Evolutionary conservation across 345 rosid genomes (phyloP), one percentile per base, ranked within the genome.

Genomic region (Linum lewisii): DNA sequence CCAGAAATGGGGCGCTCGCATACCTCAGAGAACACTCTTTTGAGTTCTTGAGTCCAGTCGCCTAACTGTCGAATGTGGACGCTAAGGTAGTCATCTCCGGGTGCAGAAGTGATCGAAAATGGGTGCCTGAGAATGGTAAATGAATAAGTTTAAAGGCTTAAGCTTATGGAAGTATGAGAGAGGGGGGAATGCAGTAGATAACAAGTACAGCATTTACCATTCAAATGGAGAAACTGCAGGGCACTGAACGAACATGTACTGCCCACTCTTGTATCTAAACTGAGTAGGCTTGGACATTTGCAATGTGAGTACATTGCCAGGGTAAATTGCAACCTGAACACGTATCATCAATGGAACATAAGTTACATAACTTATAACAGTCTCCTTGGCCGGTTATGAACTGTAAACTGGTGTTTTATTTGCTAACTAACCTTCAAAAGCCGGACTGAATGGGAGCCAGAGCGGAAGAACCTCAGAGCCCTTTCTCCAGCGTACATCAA

Each of bases 151-250:
- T 6, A 0, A 42, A 29, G 34, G 5, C 34, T 29, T 29, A 29
- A 29, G 34, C 4, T 42, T 42, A 16, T 11, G 47, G 14, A 14
- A 42, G 47, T 6, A 42, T 11, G 2, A 5, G 47, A 42, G 18
- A 16, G 13, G 47, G 13, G 47, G 14, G 13, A 42, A 42, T 14
- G 47, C 18, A 42, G 3, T 16, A 42, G 18, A 6, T 3, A 16
- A 16, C 9, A 42, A 11, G 47, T 4, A 42, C 29, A 32, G 71
- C 69, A 75, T 29, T 29, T 29, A 87, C 99, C 99, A 93, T 60
- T 93, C 99, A 58, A 93, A 93, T 54, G 97, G 95, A 26, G 99
- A 93, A 77, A 93, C 84, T n/a, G 92, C 94, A 62, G 99, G 97
- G 70, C 99, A 93, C 29, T 93, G 97, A 29, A 93, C 90, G 37